phyloP scores from a whole-genome alignment of 2,329 filamentous ascomycete genomes.

The Penicillium concentricum region DNA sequence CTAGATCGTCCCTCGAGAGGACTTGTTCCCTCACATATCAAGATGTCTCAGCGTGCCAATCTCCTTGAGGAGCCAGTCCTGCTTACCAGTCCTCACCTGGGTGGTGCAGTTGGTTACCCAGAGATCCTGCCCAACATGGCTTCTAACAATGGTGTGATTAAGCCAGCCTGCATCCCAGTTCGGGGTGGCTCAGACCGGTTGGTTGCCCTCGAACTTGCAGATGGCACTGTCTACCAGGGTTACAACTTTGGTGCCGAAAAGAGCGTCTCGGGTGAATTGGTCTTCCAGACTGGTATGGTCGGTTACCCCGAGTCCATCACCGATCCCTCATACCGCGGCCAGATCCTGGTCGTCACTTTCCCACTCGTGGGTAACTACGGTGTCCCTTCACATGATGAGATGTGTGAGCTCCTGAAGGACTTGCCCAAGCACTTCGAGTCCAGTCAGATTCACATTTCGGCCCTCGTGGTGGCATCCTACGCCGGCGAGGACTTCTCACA shows the following conservation, averaged over 20 bases:
- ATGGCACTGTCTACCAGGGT: slow-evolving; percentile 87
- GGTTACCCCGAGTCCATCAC: slow-evolving; percentile 95
- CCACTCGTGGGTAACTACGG: slow-evolving; percentile 97
- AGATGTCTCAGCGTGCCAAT: slow-evolving; percentile 33
- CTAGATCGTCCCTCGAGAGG: slow-evolving; percentile 41
- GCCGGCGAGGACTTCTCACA: slow-evolving; percentile 94
- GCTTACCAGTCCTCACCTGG: slow-evolving; percentile 41
- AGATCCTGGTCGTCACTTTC: slow-evolving; percentile 96
- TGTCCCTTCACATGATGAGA: slow-evolving; percentile 80
- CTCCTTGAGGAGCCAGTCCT: slow-evolving; percentile 31
- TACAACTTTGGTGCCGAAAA: slow-evolving; percentile 95
- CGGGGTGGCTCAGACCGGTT: slow-evolving; percentile 56
- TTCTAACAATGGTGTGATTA: slow-evolving; percentile 38
- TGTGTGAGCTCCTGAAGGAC: slow-evolving; percentile 80
- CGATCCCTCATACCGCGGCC: slow-evolving; percentile 82
- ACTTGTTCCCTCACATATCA: slow-evolving; percentile 30
- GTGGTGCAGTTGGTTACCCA: slow-evolving; percentile 41
- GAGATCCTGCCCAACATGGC: slow-evolving; percentile 33
- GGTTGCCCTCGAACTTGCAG: slow-evolving; percentile 87
- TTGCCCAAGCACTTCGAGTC: slow-evolving; percentile 93
- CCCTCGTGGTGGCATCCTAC: slow-evolving; percentile 86
- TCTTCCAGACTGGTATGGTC: slow-evolving; percentile 99
- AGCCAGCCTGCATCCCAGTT: slow-evolving; percentile 63
- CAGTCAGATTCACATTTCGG: slow-evolving; percentile 87
- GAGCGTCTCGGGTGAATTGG: slow-evolving; percentile 92